Conservation (phyloP, 306 rosid genomes). For the Acacia crassicarpa region DNA sequence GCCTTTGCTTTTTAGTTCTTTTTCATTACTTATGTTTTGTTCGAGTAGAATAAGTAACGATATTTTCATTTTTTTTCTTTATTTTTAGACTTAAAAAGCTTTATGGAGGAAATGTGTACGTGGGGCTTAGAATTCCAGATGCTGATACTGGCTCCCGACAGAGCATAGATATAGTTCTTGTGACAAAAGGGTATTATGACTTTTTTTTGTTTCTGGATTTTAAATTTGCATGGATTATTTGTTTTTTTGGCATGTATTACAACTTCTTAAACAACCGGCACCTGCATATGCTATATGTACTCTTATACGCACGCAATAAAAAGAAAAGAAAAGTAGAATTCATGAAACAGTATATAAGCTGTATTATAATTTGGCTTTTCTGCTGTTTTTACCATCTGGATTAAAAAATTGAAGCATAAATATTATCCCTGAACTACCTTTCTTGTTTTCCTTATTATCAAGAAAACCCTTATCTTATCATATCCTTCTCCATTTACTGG, state of each 20-base stretch:
- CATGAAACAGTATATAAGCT: background rate
- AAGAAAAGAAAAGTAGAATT: background rate
- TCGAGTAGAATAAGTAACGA: background rate
- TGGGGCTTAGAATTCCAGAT: constrained; percentile 93
- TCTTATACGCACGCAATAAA: background rate
- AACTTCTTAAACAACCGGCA: background rate
- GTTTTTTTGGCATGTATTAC: background rate
- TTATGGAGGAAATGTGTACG: constrained; percentile 66
- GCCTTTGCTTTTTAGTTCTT: background rate
- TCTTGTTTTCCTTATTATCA: background rate
- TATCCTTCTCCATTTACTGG: constrained; percentile 10
- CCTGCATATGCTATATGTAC: background rate
- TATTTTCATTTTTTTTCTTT: background rate
- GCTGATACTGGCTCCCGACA: constrained; percentile 74
- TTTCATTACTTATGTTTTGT: background rate
- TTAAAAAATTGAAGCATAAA: background rate
- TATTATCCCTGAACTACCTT: background rate
- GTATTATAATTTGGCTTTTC: background rate
- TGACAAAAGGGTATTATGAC: constrained; percentile 53
- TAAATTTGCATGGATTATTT: background rate
- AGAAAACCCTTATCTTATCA: background rate
- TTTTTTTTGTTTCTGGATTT: background rate
- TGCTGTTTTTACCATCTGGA: background rate
- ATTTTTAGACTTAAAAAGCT: constrained; percentile 63
- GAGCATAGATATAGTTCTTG: constrained; percentile 72